phyloP scores from a whole-genome alignment of 345 rosid genomes.

The Pistacia integerrima region DNA sequence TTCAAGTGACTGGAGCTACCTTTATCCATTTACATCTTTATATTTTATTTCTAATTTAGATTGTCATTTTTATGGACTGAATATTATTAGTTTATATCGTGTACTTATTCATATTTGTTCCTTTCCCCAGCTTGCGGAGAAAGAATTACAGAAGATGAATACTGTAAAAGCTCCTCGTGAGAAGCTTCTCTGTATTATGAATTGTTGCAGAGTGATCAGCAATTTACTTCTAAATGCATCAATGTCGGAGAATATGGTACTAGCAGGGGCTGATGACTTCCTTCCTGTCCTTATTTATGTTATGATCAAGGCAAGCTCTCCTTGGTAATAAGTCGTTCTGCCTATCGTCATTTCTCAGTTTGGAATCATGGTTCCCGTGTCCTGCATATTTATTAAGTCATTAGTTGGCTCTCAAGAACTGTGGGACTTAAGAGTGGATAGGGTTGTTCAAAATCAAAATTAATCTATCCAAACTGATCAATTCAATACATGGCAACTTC shows the following conservation, averaged over 20 bases:
- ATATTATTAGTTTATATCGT: neutral
- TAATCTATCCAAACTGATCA: neutral
- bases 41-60: neutral
- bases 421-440: neutral
- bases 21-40: neutral
- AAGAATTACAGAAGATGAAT: constrained; percentile 48
- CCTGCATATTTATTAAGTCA: neutral
- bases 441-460: no score
- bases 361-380: no score
- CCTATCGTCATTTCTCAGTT: no score
- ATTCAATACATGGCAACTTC: neutral
- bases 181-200: constrained; percentile 56
- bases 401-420: neutral
- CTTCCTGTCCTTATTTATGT: no score
- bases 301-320: no score
- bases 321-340: no score
- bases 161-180: constrained; percentile 49
- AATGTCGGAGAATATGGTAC: no score
- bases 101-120: neutral
- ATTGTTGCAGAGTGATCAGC: constrained; percentile 21
- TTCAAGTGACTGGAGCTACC: neutral
- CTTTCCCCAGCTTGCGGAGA: constrained; percentile 60
- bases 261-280: no score
- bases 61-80: neutral
- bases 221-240: no score